phyloP scores from a whole-genome alignment of 73 alveolate species.

The Stentor roeselii region DNA sequence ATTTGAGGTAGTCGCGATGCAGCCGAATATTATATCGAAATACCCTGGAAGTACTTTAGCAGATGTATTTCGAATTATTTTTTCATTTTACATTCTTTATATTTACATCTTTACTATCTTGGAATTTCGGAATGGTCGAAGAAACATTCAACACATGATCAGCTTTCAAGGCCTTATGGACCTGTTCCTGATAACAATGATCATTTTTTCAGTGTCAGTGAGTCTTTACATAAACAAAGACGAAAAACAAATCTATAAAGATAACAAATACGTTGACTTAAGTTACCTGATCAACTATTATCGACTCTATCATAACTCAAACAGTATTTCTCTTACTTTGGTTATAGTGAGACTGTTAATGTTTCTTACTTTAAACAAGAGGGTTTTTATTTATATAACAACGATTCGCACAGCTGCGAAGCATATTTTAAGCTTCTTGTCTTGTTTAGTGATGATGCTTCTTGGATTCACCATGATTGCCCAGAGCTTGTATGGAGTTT shows the following conservation, averaged over 20 bases:
- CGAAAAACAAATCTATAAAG: background rate
- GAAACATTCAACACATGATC: background rate
- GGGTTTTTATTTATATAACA: background rate
- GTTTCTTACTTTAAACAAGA: background rate
- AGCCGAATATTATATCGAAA: background rate
- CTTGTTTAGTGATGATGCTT: background rate
- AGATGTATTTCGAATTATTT: conserved; percentile 4
- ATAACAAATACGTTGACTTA: background rate
- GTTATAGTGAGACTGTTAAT: background rate
- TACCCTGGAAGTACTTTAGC: background rate
- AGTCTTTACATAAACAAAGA: background rate
- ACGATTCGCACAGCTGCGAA: background rate
- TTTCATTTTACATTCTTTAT: conserved; percentile 16
- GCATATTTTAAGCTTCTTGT: background rate
- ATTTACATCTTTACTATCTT: background rate
- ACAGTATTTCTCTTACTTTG: background rate
- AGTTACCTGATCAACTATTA: background rate
- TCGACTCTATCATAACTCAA: background rate
- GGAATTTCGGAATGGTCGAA: conserved; percentile 3
- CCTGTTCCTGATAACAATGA: background rate
- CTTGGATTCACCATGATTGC: background rate
- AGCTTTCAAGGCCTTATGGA: conserved; percentile 10
- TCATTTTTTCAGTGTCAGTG: background rate
- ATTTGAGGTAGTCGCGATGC: background rate
- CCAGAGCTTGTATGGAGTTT: conserved; percentile 5